phyloP scores from a whole-genome alignment of 2,329 filamentous ascomycete species.

The Polytolypa hystricis region DNA sequence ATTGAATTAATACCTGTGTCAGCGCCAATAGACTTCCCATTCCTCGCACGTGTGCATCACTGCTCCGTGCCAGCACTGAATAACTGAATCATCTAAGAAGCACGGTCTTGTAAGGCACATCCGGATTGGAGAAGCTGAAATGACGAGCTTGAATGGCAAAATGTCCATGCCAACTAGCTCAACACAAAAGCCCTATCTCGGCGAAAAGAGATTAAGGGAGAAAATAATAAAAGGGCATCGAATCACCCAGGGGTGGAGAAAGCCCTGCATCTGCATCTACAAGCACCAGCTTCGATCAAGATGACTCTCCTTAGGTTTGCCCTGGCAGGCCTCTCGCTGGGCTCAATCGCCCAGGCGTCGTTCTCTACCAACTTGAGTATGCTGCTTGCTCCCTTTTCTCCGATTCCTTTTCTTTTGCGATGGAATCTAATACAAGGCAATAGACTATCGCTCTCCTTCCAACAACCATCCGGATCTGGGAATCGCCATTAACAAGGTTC shows the following conservation, averaged over 20 bases:
- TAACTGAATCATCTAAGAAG: too few relatives aligned
- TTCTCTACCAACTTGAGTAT: constrained; percentile 5
- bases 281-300: neutral
- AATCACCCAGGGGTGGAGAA: neutral
- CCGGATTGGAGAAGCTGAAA: neutral
- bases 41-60: too few relatives aligned
- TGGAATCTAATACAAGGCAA: neutral
- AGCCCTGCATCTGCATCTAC: neutral
- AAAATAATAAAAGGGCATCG: neutral
- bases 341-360: neutral
- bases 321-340: constrained; percentile 1
- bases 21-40: too few relatives aligned
- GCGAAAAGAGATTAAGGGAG: neutral
- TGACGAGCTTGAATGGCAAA: neutral
- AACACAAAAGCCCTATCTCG: too few relatives aligned
- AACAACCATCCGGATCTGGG: constrained; percentile 52
- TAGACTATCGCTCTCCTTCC: constrained; percentile 54
- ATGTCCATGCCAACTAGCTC: neutral
- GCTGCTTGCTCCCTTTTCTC: neutral
- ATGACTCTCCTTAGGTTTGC: constrained; percentile 3
- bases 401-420: neutral
- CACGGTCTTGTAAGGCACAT: constrained; percentile 1
- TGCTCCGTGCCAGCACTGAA: too few relatives aligned
- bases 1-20: too few relatives aligned
- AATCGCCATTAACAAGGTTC: constrained; percentile 52